phyloP scores from a whole-genome alignment of 2,329 filamentous ascomycete species.

The Didymella segeticola region DNA sequence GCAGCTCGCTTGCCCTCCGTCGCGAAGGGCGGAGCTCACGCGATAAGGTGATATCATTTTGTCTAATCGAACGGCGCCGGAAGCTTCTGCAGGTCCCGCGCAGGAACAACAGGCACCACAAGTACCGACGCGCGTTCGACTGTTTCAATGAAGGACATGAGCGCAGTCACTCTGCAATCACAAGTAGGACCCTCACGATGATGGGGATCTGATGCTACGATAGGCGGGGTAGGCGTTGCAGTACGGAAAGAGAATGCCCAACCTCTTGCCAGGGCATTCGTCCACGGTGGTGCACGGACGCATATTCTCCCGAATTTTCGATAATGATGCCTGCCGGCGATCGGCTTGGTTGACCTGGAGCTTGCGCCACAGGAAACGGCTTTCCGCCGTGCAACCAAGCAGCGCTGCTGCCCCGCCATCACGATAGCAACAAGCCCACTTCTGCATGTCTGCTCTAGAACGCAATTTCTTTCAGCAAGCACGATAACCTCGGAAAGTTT shows the following conservation, averaged over 20 bases:
- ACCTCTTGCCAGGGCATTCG: constrained; percentile 4
- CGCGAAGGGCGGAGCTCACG: not conserved
- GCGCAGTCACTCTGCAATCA: not conserved
- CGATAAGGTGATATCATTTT: constrained; percentile 16
- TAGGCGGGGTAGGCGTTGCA: constrained; percentile 8
- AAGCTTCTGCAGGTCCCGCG: constrained; percentile 29
- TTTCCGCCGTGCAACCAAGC: constrained; percentile 4
- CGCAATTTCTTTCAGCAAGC: constrained; percentile 4
- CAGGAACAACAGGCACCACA: constrained; percentile 33
- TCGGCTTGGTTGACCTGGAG: constrained; percentile 14
- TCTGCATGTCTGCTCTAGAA: constrained; percentile 13
- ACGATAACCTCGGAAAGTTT: not conserved
- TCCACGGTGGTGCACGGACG: constrained; percentile 17
- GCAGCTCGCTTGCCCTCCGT: constrained; percentile 7
- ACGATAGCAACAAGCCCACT: constrained; percentile 30
- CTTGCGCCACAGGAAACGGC: constrained; percentile 12
- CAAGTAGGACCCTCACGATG: no score
- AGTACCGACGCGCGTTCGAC: constrained; percentile 1
- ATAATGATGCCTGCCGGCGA: constrained; percentile 36
- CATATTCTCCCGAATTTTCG: constrained; percentile 34
- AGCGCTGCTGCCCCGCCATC: constrained; percentile 33
- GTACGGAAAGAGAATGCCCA: constrained; percentile 16
- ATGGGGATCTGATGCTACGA: not conserved
- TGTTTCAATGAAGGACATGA: not conserved
- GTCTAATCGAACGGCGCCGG: constrained; percentile 22